Base-by-base conservation (phyloP, 306 rosid genomes). In the Lathyrus oleraceus region DNA sequence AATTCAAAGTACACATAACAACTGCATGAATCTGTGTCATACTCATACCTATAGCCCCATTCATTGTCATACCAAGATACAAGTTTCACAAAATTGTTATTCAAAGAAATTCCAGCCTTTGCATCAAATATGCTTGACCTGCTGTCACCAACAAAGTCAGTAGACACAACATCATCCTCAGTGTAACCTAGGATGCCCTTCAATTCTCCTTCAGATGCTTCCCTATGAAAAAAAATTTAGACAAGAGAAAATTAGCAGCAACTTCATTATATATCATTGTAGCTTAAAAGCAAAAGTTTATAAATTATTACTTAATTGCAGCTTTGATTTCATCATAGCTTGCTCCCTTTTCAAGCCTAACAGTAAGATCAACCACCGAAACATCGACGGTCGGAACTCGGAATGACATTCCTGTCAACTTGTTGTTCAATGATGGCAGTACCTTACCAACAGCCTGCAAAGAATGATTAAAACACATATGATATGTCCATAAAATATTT, bases 291-390 rank as follows among this genome's bases (percentile, higher is more conserved):
- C 5, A 25, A 14, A 7, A 8, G 16, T 20, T 51, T 17, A 17
- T 6, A 70, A 0, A n/a, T 62, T 40, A 80, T 87, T 77, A 93
- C 98, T 90, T 88, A 71, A 94, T 69, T 11, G 90, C 95, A 39
- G 92, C 84, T 78, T 94, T 94, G 27, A 94, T 88, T 16, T 87
- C 86, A 30, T 85, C 94, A 56, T 90, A 94, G 54, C 67, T 73
- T 0, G 97, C 98, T 32, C 44, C 58, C 78, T 91, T 94, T 75
- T 83, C 91, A 48, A 91, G 76, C 67, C 96, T 87, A 32, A 86
- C 94, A n/a, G 98, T 90, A 40, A 94, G 96, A 71, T 94, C 98
- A 49, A 93, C 98, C 60, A 93, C 96, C 17, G 97, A 90, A 74
- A 94, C 98, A 66, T 93, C 96, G 13, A 90, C 86, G 0, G 98